Percentiles rank a stretch among this genome's conserved stretches.
Conservation (phyloP, 768 basidiomycete genomes). For the Amanita molliuscula region DNA sequence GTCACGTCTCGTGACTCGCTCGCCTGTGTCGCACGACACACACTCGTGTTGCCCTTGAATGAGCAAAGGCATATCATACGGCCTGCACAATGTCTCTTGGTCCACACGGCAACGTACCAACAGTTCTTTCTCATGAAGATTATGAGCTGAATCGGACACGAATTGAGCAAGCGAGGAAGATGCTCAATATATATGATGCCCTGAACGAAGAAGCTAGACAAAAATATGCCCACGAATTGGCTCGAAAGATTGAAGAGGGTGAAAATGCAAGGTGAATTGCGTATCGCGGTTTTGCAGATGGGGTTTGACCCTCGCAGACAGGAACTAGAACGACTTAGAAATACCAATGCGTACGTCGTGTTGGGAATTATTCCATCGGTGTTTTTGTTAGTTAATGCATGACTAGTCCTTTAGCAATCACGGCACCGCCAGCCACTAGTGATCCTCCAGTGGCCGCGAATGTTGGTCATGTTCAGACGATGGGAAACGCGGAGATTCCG, state of each 20-base stretch:
- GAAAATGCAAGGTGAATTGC: conserved; percentile 29
- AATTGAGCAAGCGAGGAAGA: conserved; percentile 21
- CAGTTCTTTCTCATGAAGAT: conserved; percentile 16
- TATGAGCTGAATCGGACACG: conserved; percentile 19
- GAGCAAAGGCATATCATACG: background rate
- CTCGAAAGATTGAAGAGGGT: conserved; percentile 29
- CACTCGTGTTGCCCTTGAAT: background rate
- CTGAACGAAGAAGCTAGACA: conserved; percentile 32
- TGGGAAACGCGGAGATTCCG: background rate
- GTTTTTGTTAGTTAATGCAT: background rate
- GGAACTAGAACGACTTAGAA: conserved; percentile 1
- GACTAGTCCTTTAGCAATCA: background rate
- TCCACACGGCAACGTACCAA: conserved; percentile 8
- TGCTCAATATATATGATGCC: conserved; percentile 21
- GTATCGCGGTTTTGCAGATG: background rate
- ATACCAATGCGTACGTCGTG: background rate
- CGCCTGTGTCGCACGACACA: background rate
- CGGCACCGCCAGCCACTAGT: background rate
- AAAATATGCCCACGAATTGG: conserved; percentile 14
- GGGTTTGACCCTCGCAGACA: conserved; percentile 1
- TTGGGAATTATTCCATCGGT: background rate
- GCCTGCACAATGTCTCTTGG: conserved; percentile 13
- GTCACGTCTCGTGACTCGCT: background rate
- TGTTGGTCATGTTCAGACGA: background rate
- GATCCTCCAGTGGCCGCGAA: background rate